Conservation (phyloP, 1,284 basidiomycete species). For the Ustilago vetiveriae region DNA sequence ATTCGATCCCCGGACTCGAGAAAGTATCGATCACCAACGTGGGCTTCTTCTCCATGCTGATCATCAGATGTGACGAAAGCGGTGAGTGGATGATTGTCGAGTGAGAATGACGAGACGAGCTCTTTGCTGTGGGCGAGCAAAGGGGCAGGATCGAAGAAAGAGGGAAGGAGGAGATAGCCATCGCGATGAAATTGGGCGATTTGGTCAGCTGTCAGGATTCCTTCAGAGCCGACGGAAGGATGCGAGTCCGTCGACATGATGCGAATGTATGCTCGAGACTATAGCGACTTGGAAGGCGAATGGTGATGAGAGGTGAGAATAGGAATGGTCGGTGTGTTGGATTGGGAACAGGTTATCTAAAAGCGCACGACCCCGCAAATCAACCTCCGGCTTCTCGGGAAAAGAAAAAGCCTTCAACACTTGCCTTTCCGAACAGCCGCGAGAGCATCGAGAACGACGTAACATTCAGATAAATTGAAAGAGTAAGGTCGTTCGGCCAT, state of each 20-base stretch:
- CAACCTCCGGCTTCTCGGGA: no score
- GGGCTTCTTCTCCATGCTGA: constrained; percentile 28
- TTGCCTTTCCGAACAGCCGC: no score
- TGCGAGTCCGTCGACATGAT: neutral
- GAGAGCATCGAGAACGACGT: no score
- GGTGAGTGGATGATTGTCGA: constrained; percentile 86
- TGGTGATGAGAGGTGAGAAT: no score
- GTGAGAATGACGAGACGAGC: constrained; percentile 79
- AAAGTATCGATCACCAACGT: constrained; percentile 86
- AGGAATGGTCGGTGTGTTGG: no score
- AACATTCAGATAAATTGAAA: no score
- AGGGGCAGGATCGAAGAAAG: constrained; percentile 76
- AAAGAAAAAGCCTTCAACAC: no score
- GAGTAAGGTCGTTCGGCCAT: no score
- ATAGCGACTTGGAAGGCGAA: no score
- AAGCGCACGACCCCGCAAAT: no score
- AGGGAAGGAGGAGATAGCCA: constrained; percentile 80
- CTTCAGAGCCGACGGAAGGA: neutral
- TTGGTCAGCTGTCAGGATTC: constrained; percentile 37
- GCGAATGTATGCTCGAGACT: neutral
- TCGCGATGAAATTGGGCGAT: constrained; percentile 53
- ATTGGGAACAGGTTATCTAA: no score
- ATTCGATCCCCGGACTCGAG: constrained; percentile 81
- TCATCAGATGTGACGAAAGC: constrained; percentile 79
- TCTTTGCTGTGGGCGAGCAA: constrained; percentile 76